A percentile compares a stretch with the other conserved stretches of the same genome.
Conservation (phyloP, 2,329 filamentous ascomycete species). For the Cordyceps tenuipes region DNA sequence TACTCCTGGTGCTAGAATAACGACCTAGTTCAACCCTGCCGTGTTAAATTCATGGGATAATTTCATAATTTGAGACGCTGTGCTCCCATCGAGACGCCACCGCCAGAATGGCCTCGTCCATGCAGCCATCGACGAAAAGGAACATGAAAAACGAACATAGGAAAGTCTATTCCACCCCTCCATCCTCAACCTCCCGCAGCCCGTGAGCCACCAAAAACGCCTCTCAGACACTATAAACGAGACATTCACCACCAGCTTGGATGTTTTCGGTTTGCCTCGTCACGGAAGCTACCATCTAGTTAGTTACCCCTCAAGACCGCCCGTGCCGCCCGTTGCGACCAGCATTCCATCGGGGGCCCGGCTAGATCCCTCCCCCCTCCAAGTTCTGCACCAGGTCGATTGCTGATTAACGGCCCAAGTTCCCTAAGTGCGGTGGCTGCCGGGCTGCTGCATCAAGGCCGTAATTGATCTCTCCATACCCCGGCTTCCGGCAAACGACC, state of each 20-base stretch:
- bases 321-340: too few relatives aligned
- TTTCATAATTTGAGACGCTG: background rate
- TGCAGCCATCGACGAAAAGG: too few relatives aligned
- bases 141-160: background rate
- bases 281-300: too few relatives aligned
- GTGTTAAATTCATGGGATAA: too few relatives aligned
- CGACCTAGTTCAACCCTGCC: too few relatives aligned
- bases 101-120: background rate
- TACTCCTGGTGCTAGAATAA: too few relatives aligned
- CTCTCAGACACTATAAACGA: background rate
- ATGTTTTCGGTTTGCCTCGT: background rate
- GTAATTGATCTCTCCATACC: background rate
- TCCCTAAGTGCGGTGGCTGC: too few relatives aligned
- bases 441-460: too few relatives aligned
- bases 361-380: background rate
- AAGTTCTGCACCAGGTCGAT: background rate
- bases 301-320: too few relatives aligned
- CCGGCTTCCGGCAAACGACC: background rate
- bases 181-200: background rate
- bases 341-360: background rate
- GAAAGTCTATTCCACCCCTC: background rate
- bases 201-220: background rate
- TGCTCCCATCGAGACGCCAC: background rate
- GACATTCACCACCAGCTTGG: background rate
- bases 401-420: too few relatives aligned